Base-by-base conservation (phyloP, 768 basidiomycete species). In the Leccinum broughii region DNA sequence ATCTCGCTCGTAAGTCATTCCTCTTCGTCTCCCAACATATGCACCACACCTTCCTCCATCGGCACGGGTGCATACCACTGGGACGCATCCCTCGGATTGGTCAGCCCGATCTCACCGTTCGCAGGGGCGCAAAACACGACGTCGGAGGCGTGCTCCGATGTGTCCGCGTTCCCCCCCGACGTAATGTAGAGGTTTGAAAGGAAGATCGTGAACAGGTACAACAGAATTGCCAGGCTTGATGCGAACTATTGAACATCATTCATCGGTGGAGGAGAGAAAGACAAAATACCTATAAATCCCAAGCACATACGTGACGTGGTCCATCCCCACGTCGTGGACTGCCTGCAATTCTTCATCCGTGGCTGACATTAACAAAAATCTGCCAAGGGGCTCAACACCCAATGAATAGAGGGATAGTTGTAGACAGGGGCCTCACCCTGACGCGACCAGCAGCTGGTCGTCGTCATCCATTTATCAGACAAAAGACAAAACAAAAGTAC, bases 221-320 rank as follows among this genome's bases (percentile, higher is more conserved):
- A 68, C 41, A 91, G 61, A 79, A 95, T 95, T 0, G 91, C 85
- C 50, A 88, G 9, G 30, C 70, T 78, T 30, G 24, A 24, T 56
- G 22, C 8, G 9, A 13, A 26, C 15, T 4, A 60, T 52, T n/a
- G 35, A 65, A 14, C 6, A 26, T 11, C 11, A 41, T 50, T 14
- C 35, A 54, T 56, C 46, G 41, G 28, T 3, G 17, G 51, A 14
- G 10, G 28, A 15, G 34, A 11, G 22, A 20, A 3, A 6, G 26
- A 26, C 49, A 34, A 56, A 80, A 32, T 39, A 88, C 90, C 89
- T 89, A 77, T 87, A 88, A 81, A 93, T 88, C 69, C 91, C 88
- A 17, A 95, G 80, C 35, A 90, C 80, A 66, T 95, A 96, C 0
- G 94, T 94, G 60, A 95, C 93, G 67, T 94, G 92, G 71, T 96